phyloP scores from a whole-genome alignment of 192 early-diverging fungal genomes.

The Backusella tuberculispora region DNA sequence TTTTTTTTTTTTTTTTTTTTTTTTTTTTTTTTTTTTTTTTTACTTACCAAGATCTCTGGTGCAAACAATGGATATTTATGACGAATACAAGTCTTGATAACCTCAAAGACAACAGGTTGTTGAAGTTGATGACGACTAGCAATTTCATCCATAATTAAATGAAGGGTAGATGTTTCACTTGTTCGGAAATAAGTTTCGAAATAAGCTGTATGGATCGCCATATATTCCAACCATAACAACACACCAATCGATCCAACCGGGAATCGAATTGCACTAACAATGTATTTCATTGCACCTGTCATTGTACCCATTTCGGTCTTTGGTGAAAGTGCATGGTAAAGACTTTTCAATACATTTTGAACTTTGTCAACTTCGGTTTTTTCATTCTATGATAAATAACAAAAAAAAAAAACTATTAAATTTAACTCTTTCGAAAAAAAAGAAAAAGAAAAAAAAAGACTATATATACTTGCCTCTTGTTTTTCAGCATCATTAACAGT shows the following conservation, averaged over 20 bases:
- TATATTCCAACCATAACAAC: slow-evolving; percentile 66
- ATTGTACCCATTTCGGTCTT: slow-evolving; percentile 22
- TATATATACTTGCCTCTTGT: slow-evolving; percentile 19
- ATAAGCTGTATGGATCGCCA: slow-evolving; percentile 65
- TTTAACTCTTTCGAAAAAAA: neutral
- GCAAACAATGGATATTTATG: slow-evolving; percentile 56
- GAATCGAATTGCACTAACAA: slow-evolving; percentile 27
- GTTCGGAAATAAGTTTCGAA: slow-evolving; percentile 73
- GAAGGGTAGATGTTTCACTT: slow-evolving; percentile 60
- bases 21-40: neutral
- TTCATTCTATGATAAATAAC: slow-evolving; percentile 1
- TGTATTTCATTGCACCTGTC: slow-evolving; percentile 25
- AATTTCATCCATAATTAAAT: slow-evolving; percentile 78
- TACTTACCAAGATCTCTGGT: slow-evolving; percentile 61
- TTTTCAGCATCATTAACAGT: slow-evolving; percentile 46
- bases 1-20: slow-evolving; percentile 2
- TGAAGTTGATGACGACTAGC: slow-evolving; percentile 72
- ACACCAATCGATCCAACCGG: slow-evolving; percentile 61
- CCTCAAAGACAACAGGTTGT: slow-evolving; percentile 65
- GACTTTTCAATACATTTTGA: neutral
- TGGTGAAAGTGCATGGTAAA: slow-evolving; percentile 1
- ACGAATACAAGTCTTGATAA: slow-evolving; percentile 61
- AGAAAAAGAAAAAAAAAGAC: too few relatives aligned
- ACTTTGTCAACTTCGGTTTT: neutral
- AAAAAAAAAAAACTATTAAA: neutral